Base-by-base conservation (phyloP, 2,329 filamentous ascomycete genomes). In the Clarireedia monteithiana region DNA sequence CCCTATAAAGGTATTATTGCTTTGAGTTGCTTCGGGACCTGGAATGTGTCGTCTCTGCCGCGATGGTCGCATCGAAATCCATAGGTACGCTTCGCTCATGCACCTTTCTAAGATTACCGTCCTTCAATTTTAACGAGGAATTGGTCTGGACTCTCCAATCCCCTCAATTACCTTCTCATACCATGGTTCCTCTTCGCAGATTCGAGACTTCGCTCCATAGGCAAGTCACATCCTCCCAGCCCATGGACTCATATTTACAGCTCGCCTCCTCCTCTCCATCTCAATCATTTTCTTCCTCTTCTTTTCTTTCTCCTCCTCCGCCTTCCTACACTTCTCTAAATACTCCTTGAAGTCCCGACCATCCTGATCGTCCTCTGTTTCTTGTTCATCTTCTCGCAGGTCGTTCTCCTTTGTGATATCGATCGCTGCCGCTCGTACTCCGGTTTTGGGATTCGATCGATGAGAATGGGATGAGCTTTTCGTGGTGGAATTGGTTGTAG, bases 221-320 rank as follows among this genome's bases (percentile, higher is more conserved):
- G 5, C 5, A 6, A n/a, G n/a, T 56, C 30, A 55, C 56, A 55
- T 56, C 47, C 53, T 58, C 30, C 40, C 17, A 24, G 47, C 56
- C 56, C 53, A 55, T 14, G 53, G 51, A 23, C 53, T 70, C 42
- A 72, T 71, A 62, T 73, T 75, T 53, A 72, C 73, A 53, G 72
- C 69, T 53, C 75, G 73, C 39, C 73, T 72, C 50, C 71, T 74
- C 62, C 71, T 72, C 38, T 60, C 60, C 39, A 44, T 51, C 24
- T 70, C 58, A 4, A 64, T 66, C 58, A 71, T 72, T 56, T 69
- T 71, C 38, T 70, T 59, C 53, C 70, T 59, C 63, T 52, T 56
- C 40, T 23, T 51, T 23, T 56, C 53, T 7, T 56, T 39, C 30
- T 26, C 48, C 23, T 56, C 53, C 7, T 56, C 48, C 42, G 17